A percentile compares a stretch with the other conserved stretches of the same genome.
These are phyloP conservation scores for Pichia sporocuriosa DNA, from an alignment of 805 yeast species.

Conservation along the genomic window DNA sequence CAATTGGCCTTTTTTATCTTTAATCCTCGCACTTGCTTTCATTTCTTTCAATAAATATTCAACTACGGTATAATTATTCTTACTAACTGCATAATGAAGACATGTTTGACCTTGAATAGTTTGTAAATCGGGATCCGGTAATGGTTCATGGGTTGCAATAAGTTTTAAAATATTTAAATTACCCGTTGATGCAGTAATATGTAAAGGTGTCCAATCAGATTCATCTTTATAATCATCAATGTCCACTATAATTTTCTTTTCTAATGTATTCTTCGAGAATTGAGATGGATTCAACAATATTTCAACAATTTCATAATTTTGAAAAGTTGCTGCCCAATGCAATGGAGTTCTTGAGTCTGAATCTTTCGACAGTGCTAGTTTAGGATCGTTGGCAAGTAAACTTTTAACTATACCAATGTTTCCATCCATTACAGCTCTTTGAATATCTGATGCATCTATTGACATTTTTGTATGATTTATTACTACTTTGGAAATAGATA, in stretches of 20 bases:
- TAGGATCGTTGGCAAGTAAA: constrained; percentile 44
- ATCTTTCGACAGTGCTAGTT: constrained; percentile 44
- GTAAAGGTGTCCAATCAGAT: constrained; percentile 85
- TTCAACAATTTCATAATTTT: constrained; percentile 45
- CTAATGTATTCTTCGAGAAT: not conserved
- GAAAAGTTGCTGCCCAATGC: constrained; percentile 81
- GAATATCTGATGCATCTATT: constrained; percentile 31
- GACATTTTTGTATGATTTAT: too few species aligned
- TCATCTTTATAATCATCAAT: constrained; percentile 64
- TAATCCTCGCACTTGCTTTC: constrained; percentile 55
- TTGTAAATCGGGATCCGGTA: constrained; percentile 53
- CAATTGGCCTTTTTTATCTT: constrained; percentile 59
- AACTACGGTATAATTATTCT: constrained; percentile 51
- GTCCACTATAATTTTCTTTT: constrained; percentile 34
- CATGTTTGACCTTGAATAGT: constrained; percentile 66
- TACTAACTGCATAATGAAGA: constrained; percentile 71
- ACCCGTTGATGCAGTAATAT: constrained; percentile 76
- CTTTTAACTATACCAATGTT: constrained; percentile 45
- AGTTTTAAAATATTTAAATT: constrained; percentile 43
- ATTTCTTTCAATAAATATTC: constrained; percentile 44
- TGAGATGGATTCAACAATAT: constrained; percentile 28
- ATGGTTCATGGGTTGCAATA: constrained; percentile 44
- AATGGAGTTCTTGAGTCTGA: constrained; percentile 73
- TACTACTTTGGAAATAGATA: too few species aligned
- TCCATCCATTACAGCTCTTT: constrained; percentile 63